Percentiles rank a stretch among this genome's conserved stretches.
Evolutionary conservation across 176 grass and related monocot species (phyloP).

Genomic region (Cymbopogon citratus): DNA sequence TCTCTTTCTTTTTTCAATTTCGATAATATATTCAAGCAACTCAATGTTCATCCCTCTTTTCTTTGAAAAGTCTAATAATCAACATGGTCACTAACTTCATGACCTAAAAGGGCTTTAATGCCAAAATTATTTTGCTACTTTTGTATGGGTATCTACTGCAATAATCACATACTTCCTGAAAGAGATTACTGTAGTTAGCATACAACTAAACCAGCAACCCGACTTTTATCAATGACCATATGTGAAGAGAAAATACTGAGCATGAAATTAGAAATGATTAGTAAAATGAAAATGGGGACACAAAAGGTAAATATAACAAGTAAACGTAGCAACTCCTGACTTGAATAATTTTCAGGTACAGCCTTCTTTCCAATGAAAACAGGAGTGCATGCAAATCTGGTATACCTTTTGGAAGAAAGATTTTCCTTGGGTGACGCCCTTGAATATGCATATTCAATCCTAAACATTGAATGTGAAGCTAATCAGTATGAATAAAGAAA

Average conservation of each 20-base stretch:
- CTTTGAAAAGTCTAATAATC: background rate
- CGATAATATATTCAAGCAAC: background rate
- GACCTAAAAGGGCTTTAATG: background rate
- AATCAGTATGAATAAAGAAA: background rate
- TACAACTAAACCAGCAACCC: background rate
- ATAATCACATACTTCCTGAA: background rate
- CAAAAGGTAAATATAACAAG: background rate
- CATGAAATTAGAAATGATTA: background rate
- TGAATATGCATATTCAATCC: constrained; percentile 43
- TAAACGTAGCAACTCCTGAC: background rate
- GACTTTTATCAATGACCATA: background rate
- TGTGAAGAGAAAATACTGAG: constrained; percentile 9
- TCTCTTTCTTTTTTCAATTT: background rate
- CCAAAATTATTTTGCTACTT: background rate
- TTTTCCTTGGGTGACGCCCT: constrained; percentile 34
- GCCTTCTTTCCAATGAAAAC: background rate
- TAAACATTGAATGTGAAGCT: constrained; percentile 21
- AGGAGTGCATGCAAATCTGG: background rate
- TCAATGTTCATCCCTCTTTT: background rate
- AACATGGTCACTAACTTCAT: background rate
- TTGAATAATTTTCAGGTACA: background rate
- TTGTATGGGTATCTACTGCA: background rate
- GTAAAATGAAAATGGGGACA: background rate
- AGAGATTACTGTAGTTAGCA: background rate
- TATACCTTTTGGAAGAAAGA: constrained; percentile 50